Conservation (phyloP, 805 yeast species). For the Crinitomyces ghanaensis region DNA sequence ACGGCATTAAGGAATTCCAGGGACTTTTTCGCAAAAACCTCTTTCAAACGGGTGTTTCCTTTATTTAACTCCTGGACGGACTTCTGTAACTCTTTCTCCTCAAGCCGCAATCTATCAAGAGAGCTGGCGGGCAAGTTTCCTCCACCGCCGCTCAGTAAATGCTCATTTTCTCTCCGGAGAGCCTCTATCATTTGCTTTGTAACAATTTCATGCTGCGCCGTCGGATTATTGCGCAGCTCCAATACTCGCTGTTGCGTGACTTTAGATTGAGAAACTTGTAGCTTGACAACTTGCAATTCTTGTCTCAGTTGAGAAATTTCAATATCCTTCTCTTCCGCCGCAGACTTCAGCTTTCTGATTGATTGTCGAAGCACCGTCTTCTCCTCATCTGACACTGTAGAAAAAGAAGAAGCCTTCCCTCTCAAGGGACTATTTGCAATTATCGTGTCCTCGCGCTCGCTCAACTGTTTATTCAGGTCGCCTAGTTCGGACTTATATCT, state of each 20-base stretch:
- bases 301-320: slow-evolving; percentile 6
- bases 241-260: slow-evolving; percentile 32
- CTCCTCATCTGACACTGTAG: slow-evolving; percentile 3
- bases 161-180: slow-evolving; percentile 48
- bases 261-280: slow-evolving; percentile 12
- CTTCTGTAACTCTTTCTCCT: slow-evolving; percentile 31
- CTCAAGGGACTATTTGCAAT: slow-evolving; percentile 10
- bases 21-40: slow-evolving; percentile 55
- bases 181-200: slow-evolving; percentile 41
- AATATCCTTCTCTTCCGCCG: slow-evolving; percentile 13
- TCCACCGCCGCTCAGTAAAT: slow-evolving; percentile 27
- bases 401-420: neutral
- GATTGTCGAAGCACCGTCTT: slow-evolving; percentile 9
- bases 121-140: slow-evolving; percentile 44
- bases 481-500: slow-evolving; percentile 44
- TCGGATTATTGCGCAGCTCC: slow-evolving; percentile 58
- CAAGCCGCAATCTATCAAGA: slow-evolving; percentile 50
- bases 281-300: slow-evolving; percentile 19
- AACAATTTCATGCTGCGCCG: slow-evolving; percentile 46
- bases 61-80: slow-evolving; percentile 15
- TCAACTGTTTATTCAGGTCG: slow-evolving; percentile 31
- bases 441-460: slow-evolving; percentile 21
- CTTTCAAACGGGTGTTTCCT: slow-evolving; percentile 28
- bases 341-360: slow-evolving; percentile 9
- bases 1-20: slow-evolving; percentile 58